Base-by-base conservation (phyloP, 345 rosid genomes). In the Aurinia saxatilis region DNA sequence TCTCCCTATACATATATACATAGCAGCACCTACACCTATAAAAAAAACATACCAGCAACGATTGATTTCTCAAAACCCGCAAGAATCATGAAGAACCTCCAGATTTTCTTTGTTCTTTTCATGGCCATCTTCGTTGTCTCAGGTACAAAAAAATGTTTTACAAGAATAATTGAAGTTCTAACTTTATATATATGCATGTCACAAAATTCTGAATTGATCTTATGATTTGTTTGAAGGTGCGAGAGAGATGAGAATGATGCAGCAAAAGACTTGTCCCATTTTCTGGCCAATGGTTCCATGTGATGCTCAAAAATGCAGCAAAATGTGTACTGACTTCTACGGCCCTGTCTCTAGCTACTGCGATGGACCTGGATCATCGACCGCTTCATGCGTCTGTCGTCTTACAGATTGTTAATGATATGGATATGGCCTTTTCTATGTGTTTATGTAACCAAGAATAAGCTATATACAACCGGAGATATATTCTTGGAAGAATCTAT, bases 261-360 rank as follows among this genome's bases (percentile, higher is more conserved):
- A 45, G 67, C 1, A 12, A 16, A 35, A 46, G 17, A 17, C 11
- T 0, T 61, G 50, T 36, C 63, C 50, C 3, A 2, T 61, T 1
- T 53, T 18, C 18, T 69, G 73, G 73, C 57, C 50, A 6, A 61
- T 61, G 63, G 63, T 69, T 60, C 68, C 57, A 46, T 70, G 74
- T 30, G 68, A 70, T 37, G 7, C 30, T 6, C 30, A 45, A 11
- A 62, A 70, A 38, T 62, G 74, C 13, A 15, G 37, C 2, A 15
- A 54, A 8, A 53, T 62, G 68, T 69, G 73, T 61, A 0, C 2
- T 21, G 50, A 61, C 1, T 53, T 5, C 19, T 69, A 69, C 41
- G 67, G 73, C 31, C 14, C 42, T 11, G 56, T 69, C 38, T 37
- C 68, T 1, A 13, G 50, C 29, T 53, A 45, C 29, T 69, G 73